Percentiles rank a stretch among this genome's conserved stretches.
These are phyloP conservation scores for Elsinoe batatas DNA, from an alignment of 2,329 filamentous ascomycete species.

Conservation along the genomic window DNA sequence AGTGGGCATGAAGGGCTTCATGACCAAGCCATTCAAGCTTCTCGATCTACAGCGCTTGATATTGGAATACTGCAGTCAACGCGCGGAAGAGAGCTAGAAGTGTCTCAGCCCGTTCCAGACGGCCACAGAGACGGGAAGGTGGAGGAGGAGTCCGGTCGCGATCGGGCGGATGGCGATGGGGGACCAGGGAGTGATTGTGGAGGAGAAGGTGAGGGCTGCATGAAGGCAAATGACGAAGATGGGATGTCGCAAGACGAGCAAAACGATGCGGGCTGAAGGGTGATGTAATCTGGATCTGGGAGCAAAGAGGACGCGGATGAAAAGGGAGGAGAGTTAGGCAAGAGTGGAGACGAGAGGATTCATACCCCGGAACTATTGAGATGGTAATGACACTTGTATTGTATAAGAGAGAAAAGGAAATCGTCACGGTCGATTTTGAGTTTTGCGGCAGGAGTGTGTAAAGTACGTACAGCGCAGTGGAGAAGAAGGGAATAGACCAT, in stretches of 20 bases:
- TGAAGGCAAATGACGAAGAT: not conserved
- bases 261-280: not conserved
- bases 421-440: too few species aligned
- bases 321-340: not conserved
- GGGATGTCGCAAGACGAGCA: not conserved
- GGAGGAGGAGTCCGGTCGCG: not conserved
- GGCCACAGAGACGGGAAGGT: not conserved
- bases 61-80: conserved; percentile 34
- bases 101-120: not conserved
- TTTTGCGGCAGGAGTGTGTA: too few species aligned
- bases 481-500: too few species aligned
- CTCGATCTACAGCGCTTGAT: conserved; percentile 53
- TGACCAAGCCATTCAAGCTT: conserved; percentile 59
- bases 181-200: not conserved
- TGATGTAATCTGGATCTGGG: not conserved
- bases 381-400: too few species aligned
- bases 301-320: not conserved
- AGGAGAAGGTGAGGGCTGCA: not conserved
- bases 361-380: too few species aligned
- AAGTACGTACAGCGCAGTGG: too few species aligned
- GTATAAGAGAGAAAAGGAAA: too few species aligned
- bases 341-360: too few species aligned
- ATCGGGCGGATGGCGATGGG: not conserved
- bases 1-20: conserved; percentile 58
- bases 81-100: not conserved